These are phyloP conservation scores for Suillus variegatus DNA, from an alignment of 768 basidiomycete species.

Conservation along the genomic window DNA sequence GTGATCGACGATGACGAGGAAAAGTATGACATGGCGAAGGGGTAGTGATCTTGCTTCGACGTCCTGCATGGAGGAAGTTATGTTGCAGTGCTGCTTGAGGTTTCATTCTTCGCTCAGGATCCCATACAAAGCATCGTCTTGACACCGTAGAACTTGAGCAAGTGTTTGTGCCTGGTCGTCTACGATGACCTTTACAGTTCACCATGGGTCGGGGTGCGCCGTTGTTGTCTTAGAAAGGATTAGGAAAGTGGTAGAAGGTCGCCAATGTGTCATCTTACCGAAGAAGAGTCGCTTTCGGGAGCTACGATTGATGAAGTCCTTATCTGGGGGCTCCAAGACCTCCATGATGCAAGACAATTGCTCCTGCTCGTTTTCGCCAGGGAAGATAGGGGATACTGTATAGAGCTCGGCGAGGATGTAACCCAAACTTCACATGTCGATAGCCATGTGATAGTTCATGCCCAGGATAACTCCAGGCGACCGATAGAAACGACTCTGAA, in stretches of 20 bases:
- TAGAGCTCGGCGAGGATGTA: constrained; percentile 97
- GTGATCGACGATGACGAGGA: too few species aligned
- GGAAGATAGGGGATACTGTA: constrained; percentile 98
- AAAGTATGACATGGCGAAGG: constrained; percentile 30
- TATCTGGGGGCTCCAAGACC: constrained; percentile 93
- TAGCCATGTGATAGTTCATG: constrained; percentile 99
- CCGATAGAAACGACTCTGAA: constrained; percentile 99
- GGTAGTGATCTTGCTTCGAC: constrained; percentile 49
- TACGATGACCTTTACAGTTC: constrained; percentile 93
- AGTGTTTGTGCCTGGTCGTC: constrained; percentile 87
- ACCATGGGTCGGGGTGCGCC: constrained; percentile 92
- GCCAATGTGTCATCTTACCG: constrained; percentile 53
- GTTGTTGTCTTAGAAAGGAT: constrained; percentile 67
- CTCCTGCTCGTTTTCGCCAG: constrained; percentile 98
- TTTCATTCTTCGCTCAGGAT: constrained; percentile 94
- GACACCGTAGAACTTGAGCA: constrained; percentile 84
- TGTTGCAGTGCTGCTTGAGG: constrained; percentile 92
- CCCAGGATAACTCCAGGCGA: constrained; percentile 99
- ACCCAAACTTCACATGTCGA: constrained; percentile 99
- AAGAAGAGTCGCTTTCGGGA: constrained; percentile 95
- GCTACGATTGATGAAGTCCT: constrained; percentile 91
- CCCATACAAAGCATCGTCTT: constrained; percentile 97
- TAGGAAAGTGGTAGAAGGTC: constrained; percentile 4
- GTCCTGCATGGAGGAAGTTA: constrained; percentile 78
- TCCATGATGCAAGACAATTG: constrained; percentile 99